Percentiles rank a stretch among this genome's conserved stretches.
Conservation (phyloP, 495 filamentous ascomycete genomes). For the Aspergillus conjunctus region DNA sequence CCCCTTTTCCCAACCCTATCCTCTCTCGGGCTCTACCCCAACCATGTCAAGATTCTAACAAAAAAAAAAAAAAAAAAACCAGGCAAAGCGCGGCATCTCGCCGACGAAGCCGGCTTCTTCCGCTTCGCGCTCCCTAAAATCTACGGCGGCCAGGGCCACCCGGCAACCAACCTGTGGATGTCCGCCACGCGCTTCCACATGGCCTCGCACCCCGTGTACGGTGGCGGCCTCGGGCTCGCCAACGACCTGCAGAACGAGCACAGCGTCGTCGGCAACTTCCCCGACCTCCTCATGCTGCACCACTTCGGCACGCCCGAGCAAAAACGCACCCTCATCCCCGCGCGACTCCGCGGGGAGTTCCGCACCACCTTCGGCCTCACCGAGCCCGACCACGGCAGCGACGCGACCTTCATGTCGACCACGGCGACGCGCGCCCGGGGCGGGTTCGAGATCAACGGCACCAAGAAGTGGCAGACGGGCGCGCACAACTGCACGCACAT, state of each 20-base stretch:
- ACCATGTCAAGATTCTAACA: not conserved
- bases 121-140: constrained; percentile 55
- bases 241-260: constrained; percentile 66
- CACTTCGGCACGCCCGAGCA: constrained; percentile 56
- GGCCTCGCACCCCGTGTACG: constrained; percentile 46
- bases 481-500: constrained; percentile 60
- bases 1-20: not conserved
- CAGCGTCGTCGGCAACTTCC: constrained; percentile 60
- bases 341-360: constrained; percentile 50
- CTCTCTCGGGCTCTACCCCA: constrained; percentile 8
- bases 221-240: constrained; percentile 55
- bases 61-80: not conserved
- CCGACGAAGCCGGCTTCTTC: constrained; percentile 58
- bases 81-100: constrained; percentile 43
- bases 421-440: constrained; percentile 34
- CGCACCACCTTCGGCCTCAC: constrained; percentile 60
- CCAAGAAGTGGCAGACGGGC: constrained; percentile 65
- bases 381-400: constrained; percentile 61
- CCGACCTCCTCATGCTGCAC: constrained; percentile 58
- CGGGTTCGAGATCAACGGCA: constrained; percentile 55
- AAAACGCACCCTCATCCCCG: constrained; percentile 50
- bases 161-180: constrained; percentile 60
- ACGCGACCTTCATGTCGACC: constrained; percentile 60
- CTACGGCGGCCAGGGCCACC: constrained; percentile 54
- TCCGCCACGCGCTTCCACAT: constrained; percentile 60